Evolutionary conservation across 108 stramenopile species (phyloP), one percentile per base, ranked within the genome.

Genomic region (Cyclostephanos tholiformis): DNA sequence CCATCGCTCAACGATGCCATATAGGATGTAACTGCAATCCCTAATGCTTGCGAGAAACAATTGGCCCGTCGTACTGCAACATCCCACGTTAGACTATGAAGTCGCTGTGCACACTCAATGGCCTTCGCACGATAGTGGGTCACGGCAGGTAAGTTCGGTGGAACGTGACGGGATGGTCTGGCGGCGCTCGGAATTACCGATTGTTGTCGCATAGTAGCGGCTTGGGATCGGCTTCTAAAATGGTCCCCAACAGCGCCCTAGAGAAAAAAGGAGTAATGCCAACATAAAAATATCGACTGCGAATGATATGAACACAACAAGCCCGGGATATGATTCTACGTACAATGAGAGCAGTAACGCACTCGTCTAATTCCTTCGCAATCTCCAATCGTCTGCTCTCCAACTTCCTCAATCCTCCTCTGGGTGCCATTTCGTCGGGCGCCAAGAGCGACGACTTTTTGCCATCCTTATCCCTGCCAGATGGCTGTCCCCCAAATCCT

Each of bases 41-140:
- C 91, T 39, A 94, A 71, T 3, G 89, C 89, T 63, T 96, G 95
- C 20, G 91, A 90, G 74, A 94, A 94, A 49, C 87, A 88, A 64
- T 87, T 90, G n/a, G 89, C 87, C 20, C 93, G 63, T 59, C 95
- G 79, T 2, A 88, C 85, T 6, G 91, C 88, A 77, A 90, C 84
- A 26, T 84, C 84, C 92, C 92, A 96, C 8, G 89, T 96, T 0
- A 94, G 74, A 12, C 80, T 79, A 69, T 91, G 91, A 14, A 94
- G 79, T 67, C 72, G 73, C 26, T 95, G 91, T 16, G 79, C 74
- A 17, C 69, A 77, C 67, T 91, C 91, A 65, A 88, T 87, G 11
- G 88, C 79, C 46, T 65, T 77, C 66, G 75, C 86, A 13, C 89
- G 84, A 41, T 76, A 71, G 29, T 65, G 51, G 23, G 85, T 49